These are phyloP conservation scores for Leptographium wingfieldii DNA, from an alignment of 2,329 filamentous ascomycete genomes.

Conservation along the genomic window DNA sequence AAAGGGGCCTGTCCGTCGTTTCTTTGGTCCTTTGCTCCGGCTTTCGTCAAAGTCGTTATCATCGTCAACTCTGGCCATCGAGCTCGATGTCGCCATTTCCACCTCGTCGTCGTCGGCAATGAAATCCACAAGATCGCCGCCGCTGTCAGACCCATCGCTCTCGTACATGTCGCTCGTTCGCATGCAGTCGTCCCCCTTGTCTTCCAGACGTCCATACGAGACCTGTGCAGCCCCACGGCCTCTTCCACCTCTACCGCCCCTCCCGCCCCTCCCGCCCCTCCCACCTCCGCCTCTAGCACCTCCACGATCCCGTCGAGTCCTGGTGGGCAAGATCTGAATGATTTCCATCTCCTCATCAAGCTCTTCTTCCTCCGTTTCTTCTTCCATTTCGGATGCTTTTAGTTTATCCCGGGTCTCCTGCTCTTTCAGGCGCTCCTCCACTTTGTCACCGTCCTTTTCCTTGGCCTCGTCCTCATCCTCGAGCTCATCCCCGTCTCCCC, in stretches of 20 bases:
- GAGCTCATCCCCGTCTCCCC: conserved; percentile 5
- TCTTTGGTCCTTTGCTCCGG: neutral
- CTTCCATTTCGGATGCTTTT: neutral
- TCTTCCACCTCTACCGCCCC: conserved; percentile 2
- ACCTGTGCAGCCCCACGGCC: conserved; percentile 5
- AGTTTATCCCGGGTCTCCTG: neutral
- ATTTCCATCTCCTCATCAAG: conserved; percentile 1
- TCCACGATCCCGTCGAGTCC: conserved; percentile 6
- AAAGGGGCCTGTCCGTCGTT: neutral
- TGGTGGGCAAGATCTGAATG: neutral
- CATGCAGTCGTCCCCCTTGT: conserved; percentile 38
- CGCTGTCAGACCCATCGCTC: conserved; percentile 34
- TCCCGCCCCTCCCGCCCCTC: conserved; percentile 5
- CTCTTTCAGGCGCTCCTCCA: neutral
- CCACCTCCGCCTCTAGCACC: conserved; percentile 8
- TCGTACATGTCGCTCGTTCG: conserved; percentile 34
- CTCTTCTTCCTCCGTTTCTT: neutral
- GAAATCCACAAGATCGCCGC: conserved; percentile 41
- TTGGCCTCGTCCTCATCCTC: conserved; percentile 2
- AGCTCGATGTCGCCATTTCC: conserved; percentile 2
- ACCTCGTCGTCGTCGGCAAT: conserved; percentile 36
- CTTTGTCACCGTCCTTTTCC: neutral
- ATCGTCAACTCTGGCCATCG: neutral
- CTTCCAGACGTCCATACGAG: conserved; percentile 23
- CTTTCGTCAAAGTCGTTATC: neutral